These are phyloP conservation scores for Leccinum griseonigrum DNA, from an alignment of 1,284 basidiomycete genomes.

Conservation along the genomic window DNA sequence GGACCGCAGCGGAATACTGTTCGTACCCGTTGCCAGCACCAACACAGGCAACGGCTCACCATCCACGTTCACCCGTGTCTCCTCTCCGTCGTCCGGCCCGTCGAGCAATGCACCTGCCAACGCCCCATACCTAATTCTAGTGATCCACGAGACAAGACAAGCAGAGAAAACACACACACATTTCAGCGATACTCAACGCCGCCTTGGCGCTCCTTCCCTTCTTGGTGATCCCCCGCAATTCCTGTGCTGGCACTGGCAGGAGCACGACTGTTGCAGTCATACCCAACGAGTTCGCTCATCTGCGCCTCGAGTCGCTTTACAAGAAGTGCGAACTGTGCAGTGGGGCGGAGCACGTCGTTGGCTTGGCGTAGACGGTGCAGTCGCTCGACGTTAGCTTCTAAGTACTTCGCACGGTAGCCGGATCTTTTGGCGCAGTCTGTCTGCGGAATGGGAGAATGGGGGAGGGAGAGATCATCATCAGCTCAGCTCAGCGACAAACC, in stretches of 20 bases:
- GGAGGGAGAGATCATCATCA: constrained; percentile 2
- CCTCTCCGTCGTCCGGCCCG: constrained; percentile 17
- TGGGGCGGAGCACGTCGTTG: constrained; percentile 78
- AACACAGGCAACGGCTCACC: constrained; percentile 4
- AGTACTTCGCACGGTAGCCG: constrained; percentile 72
- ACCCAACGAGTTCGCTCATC: constrained; percentile 61
- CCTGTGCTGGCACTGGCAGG: neutral
- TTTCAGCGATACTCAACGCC: constrained; percentile 85
- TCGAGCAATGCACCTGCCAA: constrained; percentile 28
- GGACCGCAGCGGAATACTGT: constrained; percentile 58
- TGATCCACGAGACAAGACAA: neutral
- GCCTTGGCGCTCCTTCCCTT: constrained; percentile 88
- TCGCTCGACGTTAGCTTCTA: constrained; percentile 67
- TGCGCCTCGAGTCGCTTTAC: constrained; percentile 78
- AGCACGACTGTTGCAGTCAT: constrained; percentile 5
- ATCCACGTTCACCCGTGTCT: constrained; percentile 1
- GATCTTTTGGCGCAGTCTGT: constrained; percentile 80
- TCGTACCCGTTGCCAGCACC: constrained; percentile 3
- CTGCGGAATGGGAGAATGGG: neutral
- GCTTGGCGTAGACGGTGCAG: constrained; percentile 78
- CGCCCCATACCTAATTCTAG: neutral
- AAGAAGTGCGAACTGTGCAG: constrained; percentile 79
- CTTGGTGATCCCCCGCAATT: constrained; percentile 46
- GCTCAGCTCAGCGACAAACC: neutral
- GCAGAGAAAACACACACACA: constrained; percentile 51